Evolutionary conservation across 352 stramenopile species (phyloP), one percentile per base, ranked within the genome.

Genomic region (Phytophthora fragariae): DNA sequence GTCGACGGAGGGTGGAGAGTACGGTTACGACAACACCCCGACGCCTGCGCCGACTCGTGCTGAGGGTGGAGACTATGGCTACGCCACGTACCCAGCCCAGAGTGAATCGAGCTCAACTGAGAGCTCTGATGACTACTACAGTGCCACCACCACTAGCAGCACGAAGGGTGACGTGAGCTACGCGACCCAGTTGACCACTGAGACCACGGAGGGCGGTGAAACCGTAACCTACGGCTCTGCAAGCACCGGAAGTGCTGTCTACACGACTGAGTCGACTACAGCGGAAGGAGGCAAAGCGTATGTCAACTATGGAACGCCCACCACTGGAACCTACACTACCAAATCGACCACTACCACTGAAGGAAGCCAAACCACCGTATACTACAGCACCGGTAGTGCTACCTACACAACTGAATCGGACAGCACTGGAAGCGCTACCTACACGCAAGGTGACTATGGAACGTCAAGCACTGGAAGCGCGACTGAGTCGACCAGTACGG

Each of bases 211-310:
- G n/a, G 54, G 54, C n/a, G 11, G 31, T 17, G 35, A 46, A 17
- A 24, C 54, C 33, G 29, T 15, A n/a, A 50, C 41, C 17, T 59
- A 59, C 54, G 54, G 54, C 31, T 50, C 41, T 11, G 41, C 41
- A 7, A 50, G 41, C 41, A 50, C 41, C 17, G 41, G 41, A 50
- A 50, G 15, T 21, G 41, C 41, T 50, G 41, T 5, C 17, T 50
- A 50, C 41, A 59, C 54, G 6, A 59, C 29, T 21, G 54, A 59
- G 15, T 21, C 31, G 54, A 46, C 31, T 59, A 83, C 35, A 85
- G 84, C 10, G 3, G 47, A 55, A 29, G 47, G 47, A 27, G 21
- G 44, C 12, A 19, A 52, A 15, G 17, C 44, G 37, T 44, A 50
- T 29, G 4, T 19, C 9, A 9, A 55, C 19, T 55, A 55, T 5